These are phyloP conservation scores for Cladosporium phlei DNA, from an alignment of 2,329 filamentous ascomycete genomes.

Conservation along the genomic window DNA sequence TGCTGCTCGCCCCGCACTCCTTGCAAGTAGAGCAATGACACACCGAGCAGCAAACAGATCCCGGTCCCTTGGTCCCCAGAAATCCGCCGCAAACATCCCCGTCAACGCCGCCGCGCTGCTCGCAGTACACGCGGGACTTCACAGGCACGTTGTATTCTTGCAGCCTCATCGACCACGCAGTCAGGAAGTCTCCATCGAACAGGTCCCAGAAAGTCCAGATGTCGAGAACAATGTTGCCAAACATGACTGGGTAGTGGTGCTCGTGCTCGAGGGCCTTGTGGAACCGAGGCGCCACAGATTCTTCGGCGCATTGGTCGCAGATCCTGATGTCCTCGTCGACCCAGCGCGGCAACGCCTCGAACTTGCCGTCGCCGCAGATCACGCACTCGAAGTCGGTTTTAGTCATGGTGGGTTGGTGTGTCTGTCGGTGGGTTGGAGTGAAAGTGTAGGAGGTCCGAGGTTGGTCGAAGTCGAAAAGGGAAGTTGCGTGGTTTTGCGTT, in stretches of 20 bases:
- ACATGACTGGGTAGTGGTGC: constrained; percentile 8
- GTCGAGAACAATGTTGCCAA: background rate
- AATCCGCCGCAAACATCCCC: background rate
- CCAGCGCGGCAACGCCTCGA: background rate
- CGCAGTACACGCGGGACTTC: constrained; percentile 11
- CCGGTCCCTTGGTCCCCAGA: background rate
- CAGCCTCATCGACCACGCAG: background rate
- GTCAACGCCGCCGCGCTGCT: background rate
- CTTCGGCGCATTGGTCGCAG: constrained; percentile 12
- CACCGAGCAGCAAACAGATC: background rate
- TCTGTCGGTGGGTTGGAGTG: too few relatives aligned
- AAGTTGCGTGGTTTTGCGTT: too few relatives aligned
- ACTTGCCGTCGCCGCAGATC: background rate
- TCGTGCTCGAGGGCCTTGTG: constrained; percentile 14
- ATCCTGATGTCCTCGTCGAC: constrained; percentile 1
- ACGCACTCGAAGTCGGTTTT: background rate
- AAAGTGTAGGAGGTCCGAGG: too few relatives aligned
- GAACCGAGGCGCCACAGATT: constrained; percentile 3
- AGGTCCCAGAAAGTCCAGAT: background rate
- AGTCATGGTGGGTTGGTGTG: background rate
- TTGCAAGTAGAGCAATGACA: background rate
- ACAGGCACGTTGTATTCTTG: constrained; percentile 12
- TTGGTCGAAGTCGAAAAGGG: too few relatives aligned
- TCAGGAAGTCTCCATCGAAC: background rate
- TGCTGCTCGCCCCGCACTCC: background rate